Evolutionary conservation across 2,329 filamentous ascomycete species (phyloP).

Genomic region (Macrophomina pseudophaseolina): DNA sequence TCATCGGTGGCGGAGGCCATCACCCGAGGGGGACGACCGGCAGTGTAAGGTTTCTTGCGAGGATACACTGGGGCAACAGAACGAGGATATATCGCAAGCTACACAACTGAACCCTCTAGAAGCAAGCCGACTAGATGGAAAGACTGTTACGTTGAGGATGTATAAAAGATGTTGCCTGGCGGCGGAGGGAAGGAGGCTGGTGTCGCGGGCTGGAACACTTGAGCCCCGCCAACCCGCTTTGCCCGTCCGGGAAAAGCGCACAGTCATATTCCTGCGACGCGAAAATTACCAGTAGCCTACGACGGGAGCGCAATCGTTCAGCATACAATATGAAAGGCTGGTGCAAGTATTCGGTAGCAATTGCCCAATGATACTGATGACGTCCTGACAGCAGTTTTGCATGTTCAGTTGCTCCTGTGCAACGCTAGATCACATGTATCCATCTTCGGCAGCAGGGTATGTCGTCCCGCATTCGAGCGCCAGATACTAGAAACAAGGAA

Average conservation of each 20-base stretch:
- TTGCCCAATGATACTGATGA: too few relatives aligned
- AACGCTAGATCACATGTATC: too few relatives aligned
- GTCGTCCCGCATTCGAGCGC: too few relatives aligned
- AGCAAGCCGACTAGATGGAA: not conserved
- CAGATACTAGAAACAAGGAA: too few relatives aligned
- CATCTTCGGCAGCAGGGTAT: too few relatives aligned
- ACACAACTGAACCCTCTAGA: not conserved
- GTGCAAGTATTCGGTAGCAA: too few relatives aligned
- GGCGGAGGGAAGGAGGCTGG: constrained; percentile 16
- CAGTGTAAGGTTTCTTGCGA: not conserved
- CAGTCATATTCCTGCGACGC: not conserved
- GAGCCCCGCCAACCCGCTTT: constrained; percentile 8
- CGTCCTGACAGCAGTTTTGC: too few relatives aligned
- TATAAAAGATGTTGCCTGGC: not conserved
- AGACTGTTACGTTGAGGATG: not conserved
- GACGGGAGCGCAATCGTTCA: too few relatives aligned
- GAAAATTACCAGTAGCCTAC: too few relatives aligned
- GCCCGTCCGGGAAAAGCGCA: constrained; percentile 4
- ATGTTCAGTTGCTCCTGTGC: too few relatives aligned
- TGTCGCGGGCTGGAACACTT: constrained; percentile 11
- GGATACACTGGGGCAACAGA: not conserved
- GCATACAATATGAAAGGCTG: not conserved
- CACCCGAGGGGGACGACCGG: constrained; percentile 20
- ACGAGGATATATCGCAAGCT: not conserved
- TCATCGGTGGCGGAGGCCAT: constrained; percentile 18